Conservation (phyloP, 2,329 filamentous ascomycete genomes). For the Fusarium guadeloupense region DNA sequence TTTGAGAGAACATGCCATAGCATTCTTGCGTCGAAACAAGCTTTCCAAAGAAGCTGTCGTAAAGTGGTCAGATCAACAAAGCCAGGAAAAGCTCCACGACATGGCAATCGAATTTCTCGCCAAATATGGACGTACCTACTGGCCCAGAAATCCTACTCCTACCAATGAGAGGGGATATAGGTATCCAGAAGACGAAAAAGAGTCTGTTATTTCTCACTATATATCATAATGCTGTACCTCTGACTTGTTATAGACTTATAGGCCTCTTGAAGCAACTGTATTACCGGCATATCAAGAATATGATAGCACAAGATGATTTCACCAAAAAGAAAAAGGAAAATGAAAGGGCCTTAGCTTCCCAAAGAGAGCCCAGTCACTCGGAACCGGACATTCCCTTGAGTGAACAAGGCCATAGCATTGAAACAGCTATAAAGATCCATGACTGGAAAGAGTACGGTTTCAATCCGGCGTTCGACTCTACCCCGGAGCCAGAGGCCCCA, state of each 20-base stretch:
- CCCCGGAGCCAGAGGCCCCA: not conserved
- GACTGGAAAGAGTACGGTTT: not conserved
- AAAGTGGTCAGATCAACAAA: not conserved
- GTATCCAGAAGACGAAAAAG: not conserved
- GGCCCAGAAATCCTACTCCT: constrained; percentile 8
- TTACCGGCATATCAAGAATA: not conserved
- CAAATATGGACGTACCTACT: not conserved
- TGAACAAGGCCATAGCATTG: not conserved
- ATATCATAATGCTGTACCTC: not conserved
- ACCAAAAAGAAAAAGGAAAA: no score
- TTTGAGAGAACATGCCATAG: not conserved
- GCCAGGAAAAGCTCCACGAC: not conserved
- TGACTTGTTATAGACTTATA: not conserved
- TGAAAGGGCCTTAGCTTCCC: no score
- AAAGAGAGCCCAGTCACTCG: not conserved
- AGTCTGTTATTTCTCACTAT: not conserved
- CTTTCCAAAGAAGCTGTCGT: not conserved
- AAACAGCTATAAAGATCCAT: not conserved
- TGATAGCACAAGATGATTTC: not conserved
- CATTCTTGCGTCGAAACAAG: not conserved
- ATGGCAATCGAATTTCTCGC: constrained; percentile 10
- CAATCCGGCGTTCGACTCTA: not conserved
- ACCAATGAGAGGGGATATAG: not conserved
- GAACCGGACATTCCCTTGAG: no score
- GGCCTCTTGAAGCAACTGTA: constrained; percentile 1